These are phyloP conservation scores for Kalmanozyma brasiliensis DNA, from an alignment of 1,284 basidiomycete species.

Conservation along the genomic window DNA sequence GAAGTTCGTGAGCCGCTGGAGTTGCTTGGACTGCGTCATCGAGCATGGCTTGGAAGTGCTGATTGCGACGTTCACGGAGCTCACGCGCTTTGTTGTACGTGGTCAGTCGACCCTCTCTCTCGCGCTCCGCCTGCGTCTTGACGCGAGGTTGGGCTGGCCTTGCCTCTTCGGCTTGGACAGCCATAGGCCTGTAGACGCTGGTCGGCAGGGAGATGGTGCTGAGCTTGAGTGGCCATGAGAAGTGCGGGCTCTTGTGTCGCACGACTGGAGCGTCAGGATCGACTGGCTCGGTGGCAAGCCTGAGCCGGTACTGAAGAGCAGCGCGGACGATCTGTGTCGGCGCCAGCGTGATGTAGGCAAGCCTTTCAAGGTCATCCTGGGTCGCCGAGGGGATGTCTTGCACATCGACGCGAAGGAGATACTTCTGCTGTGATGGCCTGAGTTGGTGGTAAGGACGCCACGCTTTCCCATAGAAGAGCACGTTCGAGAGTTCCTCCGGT, in stretches of 20 bases:
- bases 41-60: slow-evolving; percentile 31
- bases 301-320: slow-evolving; percentile 9
- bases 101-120: slow-evolving; percentile 31
- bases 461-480: slow-evolving; percentile 6
- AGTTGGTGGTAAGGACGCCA: slow-evolving; percentile 35
- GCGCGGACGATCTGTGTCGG: slow-evolving; percentile 25
- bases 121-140: slow-evolving; percentile 16
- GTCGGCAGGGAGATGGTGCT: slow-evolving; percentile 22
- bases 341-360: slow-evolving; percentile 25
- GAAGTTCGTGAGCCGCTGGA: slow-evolving; percentile 23
- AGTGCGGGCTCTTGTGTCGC: slow-evolving; percentile 9
- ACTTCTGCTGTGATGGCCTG: slow-evolving; percentile 35
- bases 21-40: slow-evolving; percentile 17
- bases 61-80: slow-evolving; percentile 29
- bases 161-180: not conserved
- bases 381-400: slow-evolving; percentile 15
- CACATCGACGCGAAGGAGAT: slow-evolving; percentile 26
- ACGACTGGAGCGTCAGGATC: not conserved
- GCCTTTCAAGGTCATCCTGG: slow-evolving; percentile 23
- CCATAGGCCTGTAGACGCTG: slow-evolving; percentile 2
- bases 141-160: not conserved
- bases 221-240: slow-evolving; percentile 38
- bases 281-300: slow-evolving; percentile 4
- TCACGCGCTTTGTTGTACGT: slow-evolving; percentile 42
- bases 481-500: slow-evolving; percentile 21